Conservation (phyloP, 768 basidiomycete genomes). For the Suillus subluteus region DNA sequence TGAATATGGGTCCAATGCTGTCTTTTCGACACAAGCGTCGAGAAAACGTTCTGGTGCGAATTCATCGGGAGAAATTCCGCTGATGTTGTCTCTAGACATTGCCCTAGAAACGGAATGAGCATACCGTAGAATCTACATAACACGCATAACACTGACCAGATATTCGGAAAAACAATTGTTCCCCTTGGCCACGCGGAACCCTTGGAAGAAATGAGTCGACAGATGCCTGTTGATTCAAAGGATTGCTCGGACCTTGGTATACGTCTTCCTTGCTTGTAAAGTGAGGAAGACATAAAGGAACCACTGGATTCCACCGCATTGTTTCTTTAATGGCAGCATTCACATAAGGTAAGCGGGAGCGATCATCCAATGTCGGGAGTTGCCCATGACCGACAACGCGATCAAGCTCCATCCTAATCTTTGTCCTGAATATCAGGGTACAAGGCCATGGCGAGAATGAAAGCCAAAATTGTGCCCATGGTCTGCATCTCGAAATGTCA, state of each 20-base stretch:
- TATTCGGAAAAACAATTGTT: constrained; percentile 42
- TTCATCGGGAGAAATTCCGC: constrained; percentile 4
- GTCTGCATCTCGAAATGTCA: constrained; percentile 4
- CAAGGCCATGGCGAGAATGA: constrained; percentile 13
- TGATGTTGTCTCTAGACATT: constrained; percentile 1
- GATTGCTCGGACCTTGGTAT: constrained; percentile 14
- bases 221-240: not conserved
- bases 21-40: not conserved
- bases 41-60: constrained; percentile 10
- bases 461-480: constrained; percentile 5
- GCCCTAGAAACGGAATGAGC: constrained; percentile 1
- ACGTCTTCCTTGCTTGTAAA: constrained; percentile 13
- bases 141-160: constrained; percentile 34
- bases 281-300: constrained; percentile 22
- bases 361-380: constrained; percentile 33
- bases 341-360: constrained; percentile 50
- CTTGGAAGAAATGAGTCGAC: constrained; percentile 13
- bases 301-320: constrained; percentile 41
- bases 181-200: constrained; percentile 44
- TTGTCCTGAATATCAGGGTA: constrained; percentile 4
- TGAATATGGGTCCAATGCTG: constrained; percentile 11
- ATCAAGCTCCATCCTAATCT: constrained; percentile 36
- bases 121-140: not conserved
- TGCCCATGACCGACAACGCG: constrained; percentile 32
- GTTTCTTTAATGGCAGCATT: constrained; percentile 45